Evolutionary conservation across 2,329 filamentous ascomycete genomes (phyloP).

Genomic region (Colletotrichum theobromicola): DNA sequence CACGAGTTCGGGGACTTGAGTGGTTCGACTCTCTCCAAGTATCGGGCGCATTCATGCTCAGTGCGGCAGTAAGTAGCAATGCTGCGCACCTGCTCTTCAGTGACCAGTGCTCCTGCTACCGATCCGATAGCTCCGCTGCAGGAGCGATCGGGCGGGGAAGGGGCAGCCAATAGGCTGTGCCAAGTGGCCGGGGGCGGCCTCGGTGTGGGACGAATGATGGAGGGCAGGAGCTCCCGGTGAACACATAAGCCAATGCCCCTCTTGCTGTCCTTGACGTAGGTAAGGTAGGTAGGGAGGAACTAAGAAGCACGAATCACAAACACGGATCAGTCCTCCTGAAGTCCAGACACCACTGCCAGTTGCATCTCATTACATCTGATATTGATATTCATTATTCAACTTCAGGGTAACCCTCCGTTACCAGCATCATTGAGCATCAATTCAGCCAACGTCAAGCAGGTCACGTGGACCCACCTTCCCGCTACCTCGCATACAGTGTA

Average conservation of each 20-base stretch:
- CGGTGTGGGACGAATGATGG: neutral
- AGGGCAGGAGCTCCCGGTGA: neutral
- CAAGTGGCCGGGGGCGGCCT: neutral
- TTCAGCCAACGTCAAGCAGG: neutral
- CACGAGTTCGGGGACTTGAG: neutral
- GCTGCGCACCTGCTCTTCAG: neutral
- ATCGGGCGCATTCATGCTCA: conserved; percentile 12
- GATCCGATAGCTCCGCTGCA: conserved; percentile 16
- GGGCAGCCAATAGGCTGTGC: neutral
- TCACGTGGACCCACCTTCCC: conserved; percentile 11
- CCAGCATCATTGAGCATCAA: neutral
- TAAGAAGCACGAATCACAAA: neutral
- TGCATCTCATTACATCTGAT: neutral
- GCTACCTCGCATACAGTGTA: neutral
- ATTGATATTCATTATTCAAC: neutral
- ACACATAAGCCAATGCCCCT: neutral
- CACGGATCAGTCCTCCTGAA: neutral
- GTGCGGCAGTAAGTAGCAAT: neutral
- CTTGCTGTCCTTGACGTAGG: neutral
- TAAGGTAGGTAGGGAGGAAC: neutral
- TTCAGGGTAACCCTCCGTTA: neutral
- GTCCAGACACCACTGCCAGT: neutral
- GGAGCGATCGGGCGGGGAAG: neutral
- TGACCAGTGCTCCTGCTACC: neutral
- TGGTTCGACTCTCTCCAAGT: neutral